Base-by-base conservation (phyloP, 345 rosid species). In the Punica granatum region DNA sequence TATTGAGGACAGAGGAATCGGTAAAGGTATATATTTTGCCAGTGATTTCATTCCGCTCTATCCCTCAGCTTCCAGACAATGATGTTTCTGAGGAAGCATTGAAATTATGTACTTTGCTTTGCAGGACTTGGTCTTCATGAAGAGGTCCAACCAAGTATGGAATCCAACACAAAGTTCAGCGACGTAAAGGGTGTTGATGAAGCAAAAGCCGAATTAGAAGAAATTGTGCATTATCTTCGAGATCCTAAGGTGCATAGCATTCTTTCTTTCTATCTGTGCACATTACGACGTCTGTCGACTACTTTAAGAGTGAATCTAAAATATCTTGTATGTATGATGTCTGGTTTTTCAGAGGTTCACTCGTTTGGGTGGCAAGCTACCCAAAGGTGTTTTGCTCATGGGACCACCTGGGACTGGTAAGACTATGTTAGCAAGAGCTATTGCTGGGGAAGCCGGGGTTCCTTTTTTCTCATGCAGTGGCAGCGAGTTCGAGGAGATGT, bases 381-480 rank as follows among this genome's bases (percentile, higher is more conserved):
- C 99, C 12, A 94, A 94, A 75, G 99, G 99, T 69, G 97, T 94
- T 77, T 75, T 91, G 73, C 99, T 94, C 65, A 87, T 89, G 65
- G 99, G 99, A 39, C 99, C 99, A 63, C 98, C 98, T 66, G 99
- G 99, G 9, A 94, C 97, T 30, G 99, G 99, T 39, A 94, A 94
- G 81, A 94, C 99, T 31, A 91, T 94, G 97, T 80, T 92, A 66
- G 99, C 99, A 48, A 92, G 99, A 49, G 97, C 99, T 61, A 91
- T 94, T 66, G 99, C 99, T 41, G 99, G 99, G 51, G 98, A 94
- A 86, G 98, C 98, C 36, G 93, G 98, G 62, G 97, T 92, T 68
- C 99, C 99, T 60, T 94, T 94, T 83, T 94, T 89, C 81, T 94
- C 97, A 25, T 89, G 98, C 88, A 94, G 99, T 71, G 99, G 99